These are phyloP conservation scores for Diplodia mutila DNA, from an alignment of 2,329 filamentous ascomycete species.

Conservation along the genomic window DNA sequence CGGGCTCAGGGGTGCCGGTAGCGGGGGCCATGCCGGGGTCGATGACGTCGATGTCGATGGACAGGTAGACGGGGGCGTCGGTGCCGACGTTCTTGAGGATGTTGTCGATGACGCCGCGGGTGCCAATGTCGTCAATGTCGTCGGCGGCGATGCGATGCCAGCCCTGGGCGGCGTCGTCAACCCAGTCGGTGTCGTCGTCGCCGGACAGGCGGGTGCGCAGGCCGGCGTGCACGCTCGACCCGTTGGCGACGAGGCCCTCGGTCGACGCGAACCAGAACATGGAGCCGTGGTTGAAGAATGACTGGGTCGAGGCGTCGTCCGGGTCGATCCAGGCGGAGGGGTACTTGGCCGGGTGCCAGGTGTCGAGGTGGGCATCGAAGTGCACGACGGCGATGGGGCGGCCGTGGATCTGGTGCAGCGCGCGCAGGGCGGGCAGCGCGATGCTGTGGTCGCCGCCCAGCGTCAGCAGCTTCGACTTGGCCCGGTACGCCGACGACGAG, in stretches of 20 bases:
- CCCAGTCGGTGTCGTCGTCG: constrained; percentile 69
- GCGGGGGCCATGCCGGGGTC: constrained; percentile 75
- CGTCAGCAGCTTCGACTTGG: constrained; percentile 52
- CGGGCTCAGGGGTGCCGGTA: constrained; percentile 86
- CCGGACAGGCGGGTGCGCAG: constrained; percentile 73
- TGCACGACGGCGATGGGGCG: constrained; percentile 54
- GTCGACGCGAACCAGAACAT: constrained; percentile 90
- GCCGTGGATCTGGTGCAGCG: constrained; percentile 50
- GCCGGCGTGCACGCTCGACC: constrained; percentile 78
- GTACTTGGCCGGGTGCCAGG: constrained; percentile 82
- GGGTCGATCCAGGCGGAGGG: constrained; percentile 70
- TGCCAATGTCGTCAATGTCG: constrained; percentile 83
- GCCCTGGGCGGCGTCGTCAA: constrained; percentile 72
- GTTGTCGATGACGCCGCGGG: constrained; percentile 67
- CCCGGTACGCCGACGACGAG: constrained; percentile 47
- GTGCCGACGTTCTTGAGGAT: constrained; percentile 75
- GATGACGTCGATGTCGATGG: constrained; percentile 79
- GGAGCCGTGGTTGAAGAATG: constrained; percentile 82
- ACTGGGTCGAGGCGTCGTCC: constrained; percentile 61
- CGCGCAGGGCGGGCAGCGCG: constrained; percentile 55
- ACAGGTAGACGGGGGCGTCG: constrained; percentile 78
- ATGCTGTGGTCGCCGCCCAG: constrained; percentile 57
- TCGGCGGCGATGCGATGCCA: constrained; percentile 82
- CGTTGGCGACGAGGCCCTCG: constrained; percentile 77
- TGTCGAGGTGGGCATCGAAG: constrained; percentile 72